These are phyloP conservation scores for Zygoascus biomembranicola DNA, from an alignment of 805 yeast genomes.

Conservation along the genomic window DNA sequence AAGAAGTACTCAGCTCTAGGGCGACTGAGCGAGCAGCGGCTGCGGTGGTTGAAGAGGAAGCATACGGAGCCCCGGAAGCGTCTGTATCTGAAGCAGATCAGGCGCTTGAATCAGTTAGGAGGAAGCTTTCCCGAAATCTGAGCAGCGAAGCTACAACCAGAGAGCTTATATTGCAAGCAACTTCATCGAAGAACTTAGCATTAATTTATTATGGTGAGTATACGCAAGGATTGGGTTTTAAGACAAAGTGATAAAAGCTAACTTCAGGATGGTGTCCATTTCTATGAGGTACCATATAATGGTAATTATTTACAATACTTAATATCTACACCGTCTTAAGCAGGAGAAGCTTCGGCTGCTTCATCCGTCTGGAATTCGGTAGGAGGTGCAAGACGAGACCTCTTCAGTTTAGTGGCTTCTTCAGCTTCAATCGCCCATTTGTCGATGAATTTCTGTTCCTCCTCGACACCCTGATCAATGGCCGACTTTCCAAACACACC, in stretches of 20 bases:
- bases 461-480: conserved; percentile 57
- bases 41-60: conserved; percentile 51
- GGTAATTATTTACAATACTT: neutral
- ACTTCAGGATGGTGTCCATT: conserved; percentile 28
- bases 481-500: conserved; percentile 57
- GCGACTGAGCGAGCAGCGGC: conserved; percentile 30
- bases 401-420: conserved; percentile 48
- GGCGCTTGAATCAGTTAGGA: conserved; percentile 65
- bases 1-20: conserved; percentile 48
- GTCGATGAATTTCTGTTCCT: conserved; percentile 64
- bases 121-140: conserved; percentile 62
- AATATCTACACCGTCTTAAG: neutral
- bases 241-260: conserved; percentile 8
- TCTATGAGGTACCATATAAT: conserved; percentile 7
- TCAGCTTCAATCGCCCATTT: conserved; percentile 68
- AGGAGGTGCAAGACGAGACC: conserved; percentile 20
- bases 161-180: conserved; percentile 71
- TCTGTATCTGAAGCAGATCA: conserved; percentile 68
- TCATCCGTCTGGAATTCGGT: neutral
- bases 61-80: conserved; percentile 8
- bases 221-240: conserved; percentile 42
- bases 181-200: conserved; percentile 57
- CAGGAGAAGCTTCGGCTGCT: neutral
- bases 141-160: conserved; percentile 80
- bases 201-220: conserved; percentile 51